Percentiles rank a stretch among this genome's conserved stretches.
Conservation (phyloP, 306 rosid genomes). For the Corylus heterophylla region DNA sequence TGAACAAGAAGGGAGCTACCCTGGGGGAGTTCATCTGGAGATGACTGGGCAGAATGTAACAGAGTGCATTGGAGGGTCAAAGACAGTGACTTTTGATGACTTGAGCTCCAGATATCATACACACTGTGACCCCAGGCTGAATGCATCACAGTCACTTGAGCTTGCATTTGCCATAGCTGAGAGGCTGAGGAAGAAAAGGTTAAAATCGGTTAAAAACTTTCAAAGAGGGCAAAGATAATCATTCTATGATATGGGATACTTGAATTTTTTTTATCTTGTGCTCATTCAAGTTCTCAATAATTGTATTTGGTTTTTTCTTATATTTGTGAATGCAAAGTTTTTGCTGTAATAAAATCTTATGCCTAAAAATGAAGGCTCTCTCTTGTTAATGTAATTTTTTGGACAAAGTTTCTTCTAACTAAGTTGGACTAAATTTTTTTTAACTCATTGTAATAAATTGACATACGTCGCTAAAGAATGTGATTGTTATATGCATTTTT, state of each 20-base stretch:
- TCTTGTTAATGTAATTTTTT: not conserved
- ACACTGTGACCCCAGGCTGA: constrained; percentile 46
- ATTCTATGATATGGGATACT: not conserved
- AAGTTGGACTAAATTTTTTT: no score
- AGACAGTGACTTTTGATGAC: constrained; percentile 39
- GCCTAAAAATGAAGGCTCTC: not conserved
- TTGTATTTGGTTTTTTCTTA: not conserved
- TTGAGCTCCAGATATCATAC: constrained; percentile 46
- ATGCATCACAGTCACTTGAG: constrained; percentile 50
- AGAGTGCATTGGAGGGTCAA: constrained; percentile 45
- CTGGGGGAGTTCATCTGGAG: constrained; percentile 51
- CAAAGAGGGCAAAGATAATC: constrained; percentile 3
- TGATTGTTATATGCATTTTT: no score
- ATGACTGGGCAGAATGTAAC: constrained; percentile 55
- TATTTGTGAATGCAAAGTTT: not conserved
- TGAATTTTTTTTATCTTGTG: not conserved
- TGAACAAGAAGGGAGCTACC: constrained; percentile 50
- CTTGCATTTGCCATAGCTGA: constrained; percentile 44
- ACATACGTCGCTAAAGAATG: no score
- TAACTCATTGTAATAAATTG: no score
- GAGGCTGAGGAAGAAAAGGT: constrained; percentile 38
- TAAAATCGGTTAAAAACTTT: constrained; percentile 8
- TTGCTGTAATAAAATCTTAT: not conserved
- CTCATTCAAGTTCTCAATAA: not conserved
- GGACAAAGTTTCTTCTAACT: no score